Evolutionary conservation across 2,329 filamentous ascomycete species (phyloP), one percentile per base, ranked within the genome.

Genomic region (Colletotrichum chlorophyti): DNA sequence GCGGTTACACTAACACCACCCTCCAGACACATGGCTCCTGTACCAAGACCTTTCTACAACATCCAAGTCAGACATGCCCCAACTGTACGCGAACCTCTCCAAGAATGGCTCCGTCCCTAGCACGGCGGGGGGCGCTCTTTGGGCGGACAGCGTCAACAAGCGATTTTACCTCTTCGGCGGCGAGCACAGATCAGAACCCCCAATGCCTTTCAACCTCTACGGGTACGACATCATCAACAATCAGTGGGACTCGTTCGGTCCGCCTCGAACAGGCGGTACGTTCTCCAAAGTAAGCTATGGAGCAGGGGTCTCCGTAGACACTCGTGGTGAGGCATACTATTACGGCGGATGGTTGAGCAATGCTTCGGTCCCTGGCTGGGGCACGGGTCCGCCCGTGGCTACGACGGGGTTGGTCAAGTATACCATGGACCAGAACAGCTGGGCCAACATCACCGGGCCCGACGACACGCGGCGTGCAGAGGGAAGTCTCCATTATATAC

Each of bases 121-220:
- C 51, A 71, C 72, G 2, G 65, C 70, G 47, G 78, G 78, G 29
- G 78, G 76, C 24, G 68, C 80, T 3, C 71, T 88, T 11, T 89
- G 85, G 85, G 74, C 79, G 7, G 86, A 89, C 66, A 74, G 79
- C 23, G 76, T 85, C 34, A 89, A 89, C 71, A 87, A 87, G 66
- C 76, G 80, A 38, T 79, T 89, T 46, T 88, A 86, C 66, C 74
- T 85, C 2, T 89, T 83, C 65, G 86, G 86, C 10, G 86, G 86
- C 41, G 82, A 87, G 61, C 83, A 80, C 63, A 68, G 69, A 57
- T 66, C 65, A 1, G 67, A 73, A 24, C 67, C 74, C 2, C 81
- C 83, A 0, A 71, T 75, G 32, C 67, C 76, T 1, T 81, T 82
- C 51, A 71, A 71, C 19, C 77, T 88, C 24, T 85, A 82, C 71